Conservation (phyloP, 2,329 filamentous ascomycete genomes). For the Fusarium mundagurra region DNA sequence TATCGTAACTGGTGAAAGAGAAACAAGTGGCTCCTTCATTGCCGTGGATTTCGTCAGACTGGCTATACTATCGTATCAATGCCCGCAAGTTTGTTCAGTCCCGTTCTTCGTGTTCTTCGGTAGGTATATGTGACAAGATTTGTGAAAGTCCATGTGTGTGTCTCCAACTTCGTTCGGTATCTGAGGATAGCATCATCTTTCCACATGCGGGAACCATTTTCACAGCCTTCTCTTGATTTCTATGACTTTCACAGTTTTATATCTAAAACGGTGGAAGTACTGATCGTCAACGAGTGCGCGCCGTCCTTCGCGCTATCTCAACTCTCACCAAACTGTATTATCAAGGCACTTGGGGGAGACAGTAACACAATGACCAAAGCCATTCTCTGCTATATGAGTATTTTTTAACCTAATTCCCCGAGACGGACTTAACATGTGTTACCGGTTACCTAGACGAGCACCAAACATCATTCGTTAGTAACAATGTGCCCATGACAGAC, state of each 20-base stretch:
- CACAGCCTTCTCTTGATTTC: neutral
- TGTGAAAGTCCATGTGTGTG: neutral
- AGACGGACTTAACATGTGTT: neutral
- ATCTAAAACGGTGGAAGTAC: neutral
- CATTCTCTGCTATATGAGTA: neutral
- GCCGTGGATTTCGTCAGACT: neutral
- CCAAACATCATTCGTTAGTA: neutral
- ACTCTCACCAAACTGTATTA: neutral
- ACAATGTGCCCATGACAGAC: neutral
- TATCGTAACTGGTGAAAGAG: neutral
- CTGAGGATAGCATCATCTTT: neutral
- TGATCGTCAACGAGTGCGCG: neutral
- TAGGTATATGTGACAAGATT: neutral
- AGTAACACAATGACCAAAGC: neutral
- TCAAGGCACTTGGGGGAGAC: neutral
- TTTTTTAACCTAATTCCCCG: neutral
- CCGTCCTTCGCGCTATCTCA: neutral
- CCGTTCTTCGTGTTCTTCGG: neutral
- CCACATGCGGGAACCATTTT: neutral
- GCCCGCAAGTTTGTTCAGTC: neutral
- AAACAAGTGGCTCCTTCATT: neutral
- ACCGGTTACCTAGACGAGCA: neutral
- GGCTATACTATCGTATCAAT: neutral
- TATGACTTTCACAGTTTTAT: neutral
- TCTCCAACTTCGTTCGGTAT: neutral